Conservation (phyloP, 768 basidiomycete species). For the Podaxis pistillaris region DNA sequence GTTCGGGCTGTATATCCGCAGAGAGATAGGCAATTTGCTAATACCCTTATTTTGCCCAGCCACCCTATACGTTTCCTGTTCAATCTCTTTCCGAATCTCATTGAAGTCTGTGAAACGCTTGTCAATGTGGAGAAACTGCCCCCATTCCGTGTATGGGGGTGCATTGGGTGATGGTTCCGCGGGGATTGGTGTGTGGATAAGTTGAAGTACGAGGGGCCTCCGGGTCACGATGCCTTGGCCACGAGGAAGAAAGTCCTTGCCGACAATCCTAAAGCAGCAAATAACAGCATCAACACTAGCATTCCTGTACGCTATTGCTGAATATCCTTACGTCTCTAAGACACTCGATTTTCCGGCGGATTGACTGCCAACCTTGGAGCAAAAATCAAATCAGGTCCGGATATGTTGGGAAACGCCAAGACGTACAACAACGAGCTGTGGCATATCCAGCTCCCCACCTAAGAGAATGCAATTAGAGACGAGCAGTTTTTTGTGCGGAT, state of each 20-base stretch:
- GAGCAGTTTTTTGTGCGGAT: conserved; percentile 14
- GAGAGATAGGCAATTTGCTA: conserved; percentile 91
- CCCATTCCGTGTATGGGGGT: conserved; percentile 79
- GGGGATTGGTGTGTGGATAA: conserved; percentile 84
- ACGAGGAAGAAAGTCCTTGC: conserved; percentile 85
- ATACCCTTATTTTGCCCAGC: conserved; percentile 99
- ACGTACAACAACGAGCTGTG: conserved; percentile 85
- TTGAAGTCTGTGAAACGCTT: conserved; percentile 95
- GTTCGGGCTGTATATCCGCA: conserved; percentile 93
- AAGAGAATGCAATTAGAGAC: conserved; percentile 13
- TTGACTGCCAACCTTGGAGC: conserved; percentile 85
- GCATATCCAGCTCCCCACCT: conserved; percentile 94
- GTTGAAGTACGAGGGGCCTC: conserved; percentile 91
- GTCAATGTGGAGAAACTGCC: conserved; percentile 95
- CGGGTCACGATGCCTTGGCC: conserved; percentile 96
- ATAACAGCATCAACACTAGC: not conserved
- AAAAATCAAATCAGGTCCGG: conserved; percentile 13
- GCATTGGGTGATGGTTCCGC: conserved; percentile 42
- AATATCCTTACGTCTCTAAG: conserved; percentile 78
- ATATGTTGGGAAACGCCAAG: not conserved
- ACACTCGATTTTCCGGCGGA: conserved; percentile 96
- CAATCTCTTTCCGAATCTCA: conserved; percentile 95
- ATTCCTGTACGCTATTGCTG: not conserved
- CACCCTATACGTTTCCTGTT: conserved; percentile 95
- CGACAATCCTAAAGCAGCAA: conserved; percentile 71